Evolutionary conservation across 2,329 filamentous ascomycete genomes (phyloP).

Genomic region (Herpotrichia juniperi): DNA sequence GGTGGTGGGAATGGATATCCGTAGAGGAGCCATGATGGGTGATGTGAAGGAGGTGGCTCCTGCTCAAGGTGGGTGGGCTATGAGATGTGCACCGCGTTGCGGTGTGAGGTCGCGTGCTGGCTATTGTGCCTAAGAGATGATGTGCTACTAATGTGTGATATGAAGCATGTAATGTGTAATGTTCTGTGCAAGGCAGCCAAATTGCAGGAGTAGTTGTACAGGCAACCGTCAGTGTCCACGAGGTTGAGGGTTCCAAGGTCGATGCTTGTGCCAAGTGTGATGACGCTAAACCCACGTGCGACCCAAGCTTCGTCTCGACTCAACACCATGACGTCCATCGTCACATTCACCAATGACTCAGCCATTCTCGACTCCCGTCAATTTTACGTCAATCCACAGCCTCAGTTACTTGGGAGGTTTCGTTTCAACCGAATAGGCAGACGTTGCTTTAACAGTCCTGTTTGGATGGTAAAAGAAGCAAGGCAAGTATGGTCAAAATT

Average conservation of each 20-base stretch:
- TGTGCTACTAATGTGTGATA: not conserved
- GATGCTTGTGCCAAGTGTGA: not conserved
- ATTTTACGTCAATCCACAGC: no score
- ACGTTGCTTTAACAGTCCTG: no score
- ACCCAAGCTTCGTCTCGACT: not conserved
- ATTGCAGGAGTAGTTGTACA: not conserved
- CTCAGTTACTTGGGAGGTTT: no score
- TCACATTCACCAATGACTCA: no score
- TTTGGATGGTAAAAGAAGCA: no score
- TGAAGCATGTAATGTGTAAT: not conserved
- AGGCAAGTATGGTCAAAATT: no score
- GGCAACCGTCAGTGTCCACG: not conserved
- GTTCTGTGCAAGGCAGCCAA: not conserved
- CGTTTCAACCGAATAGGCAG: no score
- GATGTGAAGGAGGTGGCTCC: not conserved
- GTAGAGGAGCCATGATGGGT: slow-evolving; percentile 51
- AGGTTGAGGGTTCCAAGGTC: not conserved
- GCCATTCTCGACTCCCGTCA: no score
- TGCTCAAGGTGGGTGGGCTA: not conserved
- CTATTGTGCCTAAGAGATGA: not conserved
- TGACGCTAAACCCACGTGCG: not conserved
- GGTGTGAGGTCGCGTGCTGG: not conserved
- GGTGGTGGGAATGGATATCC: slow-evolving; percentile 55
- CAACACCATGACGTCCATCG: not conserved
- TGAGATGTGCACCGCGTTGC: no score